Evolutionary conservation across 352 stramenopile species (phyloP), one percentile per base, ranked within the genome.

Genomic region (Phytophthora citrophthora): DNA sequence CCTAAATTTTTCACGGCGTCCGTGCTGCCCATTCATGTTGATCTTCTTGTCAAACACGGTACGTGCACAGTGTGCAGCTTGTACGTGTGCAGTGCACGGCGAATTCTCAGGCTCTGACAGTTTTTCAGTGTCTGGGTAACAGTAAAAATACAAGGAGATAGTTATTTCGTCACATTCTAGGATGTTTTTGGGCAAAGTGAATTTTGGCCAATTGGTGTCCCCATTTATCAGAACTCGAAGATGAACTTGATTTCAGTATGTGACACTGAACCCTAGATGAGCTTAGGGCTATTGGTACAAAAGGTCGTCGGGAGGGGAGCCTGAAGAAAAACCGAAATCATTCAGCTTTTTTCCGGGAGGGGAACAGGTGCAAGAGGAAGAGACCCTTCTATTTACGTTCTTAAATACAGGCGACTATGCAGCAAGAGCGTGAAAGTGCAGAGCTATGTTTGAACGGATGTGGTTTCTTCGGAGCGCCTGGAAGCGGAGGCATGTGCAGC

Each of bases 11-110:
- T 89, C 71, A 13, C 83, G 79, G 7, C 78, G 74, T 8, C 54
- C 63, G 4, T 64, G 64, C 60, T 94, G 85, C 51, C 91, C 77
- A 1, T 80, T 68, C 77, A 90, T 90, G 29, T 72, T 88, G 23
- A 95, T 71, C 57, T 91, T 93, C 55, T 89, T 89, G 41, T 85
- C 87, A 32, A 95, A 95, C 20, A 83, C 81, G 18, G 90, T n/a
- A n/a, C n/a, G n/a, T n/a, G n/a, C n/a, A n/a, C n/a, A n/a, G n/a
- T n/a, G n/a, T n/a, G n/a, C n/a, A n/a, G n/a, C n/a, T n/a, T n/a
- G n/a, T n/a, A n/a, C n/a, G n/a, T n/a, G n/a, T n/a, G n/a, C n/a
- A n/a, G n/a, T n/a, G n/a, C n/a, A 65, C 24, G 86, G 86, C 53
- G 86, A 91, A 39, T 31, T 69, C 54, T 86, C 70, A 0, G 80